phyloP scores from a whole-genome alignment of 1,284 basidiomycete genomes.

The Cryptococcus jaspeensis region DNA sequence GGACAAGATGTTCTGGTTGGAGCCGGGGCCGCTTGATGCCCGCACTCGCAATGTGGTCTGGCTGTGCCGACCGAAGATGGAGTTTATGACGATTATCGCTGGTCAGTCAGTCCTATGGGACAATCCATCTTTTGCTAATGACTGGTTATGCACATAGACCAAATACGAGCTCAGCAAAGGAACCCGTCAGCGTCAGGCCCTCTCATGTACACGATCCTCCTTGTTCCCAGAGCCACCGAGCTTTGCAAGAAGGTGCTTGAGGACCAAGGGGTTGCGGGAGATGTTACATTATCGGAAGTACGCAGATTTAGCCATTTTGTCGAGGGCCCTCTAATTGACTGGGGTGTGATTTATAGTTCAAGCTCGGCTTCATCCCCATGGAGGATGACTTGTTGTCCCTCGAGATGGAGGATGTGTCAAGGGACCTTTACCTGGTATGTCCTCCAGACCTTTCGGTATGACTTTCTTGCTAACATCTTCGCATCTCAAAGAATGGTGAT shows the following conservation, averaged over 20 bases:
- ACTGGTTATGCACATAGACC: constrained; percentile 60
- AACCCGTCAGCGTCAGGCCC: constrained; percentile 54
- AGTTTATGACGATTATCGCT: constrained; percentile 83
- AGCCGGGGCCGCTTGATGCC: constrained; percentile 76
- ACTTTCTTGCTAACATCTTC: not conserved
- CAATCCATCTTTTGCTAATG: not conserved
- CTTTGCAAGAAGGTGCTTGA: constrained; percentile 79
- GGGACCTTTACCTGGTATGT: constrained; percentile 77
- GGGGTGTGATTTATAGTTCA: constrained; percentile 56
- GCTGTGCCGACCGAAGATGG: constrained; percentile 83
- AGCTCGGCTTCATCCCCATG: constrained; percentile 88
- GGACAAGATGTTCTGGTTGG: constrained; percentile 99
- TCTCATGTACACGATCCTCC: constrained; percentile 75
- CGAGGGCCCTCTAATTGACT: not conserved
- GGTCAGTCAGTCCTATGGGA: constrained; percentile 58
- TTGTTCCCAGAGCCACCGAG: constrained; percentile 84
- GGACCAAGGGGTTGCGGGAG: constrained; percentile 88
- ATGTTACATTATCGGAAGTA: constrained; percentile 71
- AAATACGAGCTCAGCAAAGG: constrained; percentile 71
- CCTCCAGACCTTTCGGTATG: not conserved
- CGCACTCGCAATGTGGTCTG: constrained; percentile 89
- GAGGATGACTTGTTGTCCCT: constrained; percentile 87
- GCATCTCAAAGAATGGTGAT: constrained; percentile 73
- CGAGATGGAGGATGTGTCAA: constrained; percentile 78
- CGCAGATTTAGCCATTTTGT: not conserved